phyloP scores from a whole-genome alignment of 192 early-diverging fungal genomes.

The Allomyces arbusculus region DNA sequence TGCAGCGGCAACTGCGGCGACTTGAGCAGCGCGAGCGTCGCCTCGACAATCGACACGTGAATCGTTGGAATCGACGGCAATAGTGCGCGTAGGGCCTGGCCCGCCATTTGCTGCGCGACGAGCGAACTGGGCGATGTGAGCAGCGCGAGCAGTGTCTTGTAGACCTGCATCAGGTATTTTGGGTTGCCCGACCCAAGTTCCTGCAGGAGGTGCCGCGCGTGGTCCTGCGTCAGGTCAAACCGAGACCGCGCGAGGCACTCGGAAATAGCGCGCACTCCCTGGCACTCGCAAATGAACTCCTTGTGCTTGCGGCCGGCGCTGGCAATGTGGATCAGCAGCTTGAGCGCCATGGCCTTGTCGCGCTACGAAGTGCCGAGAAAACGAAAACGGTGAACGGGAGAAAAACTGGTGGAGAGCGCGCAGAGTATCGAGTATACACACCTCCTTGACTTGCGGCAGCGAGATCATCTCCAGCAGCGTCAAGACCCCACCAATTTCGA shows the following conservation, averaged over 20 bases:
- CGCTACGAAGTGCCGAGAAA: not conserved
- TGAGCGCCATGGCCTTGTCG: constrained; percentile 32
- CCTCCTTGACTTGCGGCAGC: constrained; percentile 34
- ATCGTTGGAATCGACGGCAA: constrained; percentile 31
- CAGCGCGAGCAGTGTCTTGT: constrained; percentile 33
- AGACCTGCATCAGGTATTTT: constrained; percentile 40
- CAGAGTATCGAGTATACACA: too few species aligned
- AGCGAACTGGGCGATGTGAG: constrained; percentile 24
- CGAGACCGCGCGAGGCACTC: constrained; percentile 33
- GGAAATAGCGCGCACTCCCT: constrained; percentile 26
- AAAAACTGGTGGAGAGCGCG: not conserved
- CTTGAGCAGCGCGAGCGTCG: constrained; percentile 23
- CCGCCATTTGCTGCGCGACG: constrained; percentile 35
- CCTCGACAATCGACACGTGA: constrained; percentile 31
- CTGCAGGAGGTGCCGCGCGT: constrained; percentile 28
- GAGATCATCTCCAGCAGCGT: constrained; percentile 36
- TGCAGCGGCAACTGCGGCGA: constrained; percentile 37
- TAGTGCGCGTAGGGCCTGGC: constrained; percentile 30
- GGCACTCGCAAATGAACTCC: constrained; percentile 37
- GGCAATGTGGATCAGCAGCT: constrained; percentile 24
- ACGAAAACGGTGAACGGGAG: not conserved
- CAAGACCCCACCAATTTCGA: constrained; percentile 41
- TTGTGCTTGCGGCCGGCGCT: constrained; percentile 34
- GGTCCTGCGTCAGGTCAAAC: constrained; percentile 35
- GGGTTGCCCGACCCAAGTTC: constrained; percentile 40